phyloP scores from a whole-genome alignment of 208 protist genomes.

The Leishmania gerbilli region DNA sequence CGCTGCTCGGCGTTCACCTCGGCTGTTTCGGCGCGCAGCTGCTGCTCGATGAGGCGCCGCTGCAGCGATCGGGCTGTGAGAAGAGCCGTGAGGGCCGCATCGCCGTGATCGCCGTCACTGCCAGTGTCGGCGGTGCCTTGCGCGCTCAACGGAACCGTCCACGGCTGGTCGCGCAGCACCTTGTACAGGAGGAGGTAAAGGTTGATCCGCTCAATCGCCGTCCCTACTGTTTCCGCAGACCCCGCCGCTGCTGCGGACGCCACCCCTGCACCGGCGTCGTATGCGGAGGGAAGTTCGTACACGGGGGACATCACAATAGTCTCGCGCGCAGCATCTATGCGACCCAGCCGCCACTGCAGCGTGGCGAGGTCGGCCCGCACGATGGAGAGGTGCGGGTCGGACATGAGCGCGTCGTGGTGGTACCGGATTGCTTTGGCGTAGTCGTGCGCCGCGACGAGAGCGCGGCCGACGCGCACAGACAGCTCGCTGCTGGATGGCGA shows the following conservation, averaged over 20 bases:
- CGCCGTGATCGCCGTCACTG: constrained; percentile 12
- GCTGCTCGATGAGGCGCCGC: constrained; percentile 64
- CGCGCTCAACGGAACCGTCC: constrained; percentile 13
- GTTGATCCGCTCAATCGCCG: constrained; percentile 83
- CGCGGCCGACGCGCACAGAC: constrained; percentile 91
- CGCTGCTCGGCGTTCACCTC: constrained; percentile 87
- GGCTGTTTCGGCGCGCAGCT: constrained; percentile 75
- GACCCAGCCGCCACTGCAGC: constrained; percentile 89
- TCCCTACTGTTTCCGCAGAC: constrained; percentile 35
- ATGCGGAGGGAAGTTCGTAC: constrained; percentile 17
- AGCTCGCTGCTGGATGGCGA: constrained; percentile 84
- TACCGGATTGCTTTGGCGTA: constrained; percentile 92
- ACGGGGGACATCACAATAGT: constrained; percentile 61
- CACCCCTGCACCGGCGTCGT: not conserved
- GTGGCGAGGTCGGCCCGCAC: constrained; percentile 92
- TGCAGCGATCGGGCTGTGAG: constrained; percentile 71
- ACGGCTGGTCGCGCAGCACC: constrained; percentile 53
- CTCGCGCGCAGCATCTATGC: constrained; percentile 58
- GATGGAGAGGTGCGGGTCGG: constrained; percentile 63
- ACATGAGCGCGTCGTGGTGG: constrained; percentile 84
- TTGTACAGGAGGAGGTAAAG: constrained; percentile 88
- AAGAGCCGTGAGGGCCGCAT: constrained; percentile 61
- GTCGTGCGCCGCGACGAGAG: constrained; percentile 94
- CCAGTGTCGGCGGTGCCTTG: not conserved
- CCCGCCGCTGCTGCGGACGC: not conserved